Conservation (phyloP, 768 basidiomycete species). For the Suillus discolor region DNA sequence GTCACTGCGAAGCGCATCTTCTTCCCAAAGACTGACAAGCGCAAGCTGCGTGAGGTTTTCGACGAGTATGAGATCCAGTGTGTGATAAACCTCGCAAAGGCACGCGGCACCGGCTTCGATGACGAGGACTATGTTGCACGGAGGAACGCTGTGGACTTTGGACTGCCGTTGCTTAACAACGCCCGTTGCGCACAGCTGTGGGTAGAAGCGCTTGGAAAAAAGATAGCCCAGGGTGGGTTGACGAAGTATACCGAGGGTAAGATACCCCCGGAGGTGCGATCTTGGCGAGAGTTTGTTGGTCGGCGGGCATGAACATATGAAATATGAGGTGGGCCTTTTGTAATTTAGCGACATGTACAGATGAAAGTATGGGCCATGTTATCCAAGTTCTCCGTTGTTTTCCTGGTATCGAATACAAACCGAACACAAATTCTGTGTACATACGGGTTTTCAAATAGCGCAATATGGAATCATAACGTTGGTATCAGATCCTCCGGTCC, state of each 20-base stretch:
- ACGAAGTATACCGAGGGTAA: slow-evolving; percentile 81
- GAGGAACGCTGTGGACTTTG: slow-evolving; percentile 96
- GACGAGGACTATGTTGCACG: slow-evolving; percentile 98
- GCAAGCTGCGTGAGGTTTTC: slow-evolving; percentile 90
- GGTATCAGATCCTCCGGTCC: slow-evolving; percentile 44
- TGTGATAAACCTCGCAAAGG: slow-evolving; percentile 89
- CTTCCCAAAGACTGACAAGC: slow-evolving; percentile 96
- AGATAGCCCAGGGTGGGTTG: slow-evolving; percentile 81
- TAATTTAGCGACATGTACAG: not conserved
- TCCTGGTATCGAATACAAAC: not conserved
- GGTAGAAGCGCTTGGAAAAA: slow-evolving; percentile 84
- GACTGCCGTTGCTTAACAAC: slow-evolving; percentile 89
- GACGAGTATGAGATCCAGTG: slow-evolving; percentile 93
- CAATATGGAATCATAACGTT: not conserved
- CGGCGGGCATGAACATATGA: slow-evolving; percentile 50
- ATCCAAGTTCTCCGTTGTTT: not conserved
- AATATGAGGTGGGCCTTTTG: not conserved
- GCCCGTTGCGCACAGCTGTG: slow-evolving; percentile 86
- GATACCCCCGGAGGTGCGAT: slow-evolving; percentile 88
- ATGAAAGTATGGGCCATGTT: not conserved
- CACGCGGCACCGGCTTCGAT: slow-evolving; percentile 70
- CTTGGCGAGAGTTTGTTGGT: slow-evolving; percentile 91
- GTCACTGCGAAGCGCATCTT: slow-evolving; percentile 86
- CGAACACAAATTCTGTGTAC: not conserved
- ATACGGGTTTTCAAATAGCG: not conserved